Base-by-base conservation (phyloP, 2,329 filamentous ascomycete genomes). In the Monilinia fructigena region DNA sequence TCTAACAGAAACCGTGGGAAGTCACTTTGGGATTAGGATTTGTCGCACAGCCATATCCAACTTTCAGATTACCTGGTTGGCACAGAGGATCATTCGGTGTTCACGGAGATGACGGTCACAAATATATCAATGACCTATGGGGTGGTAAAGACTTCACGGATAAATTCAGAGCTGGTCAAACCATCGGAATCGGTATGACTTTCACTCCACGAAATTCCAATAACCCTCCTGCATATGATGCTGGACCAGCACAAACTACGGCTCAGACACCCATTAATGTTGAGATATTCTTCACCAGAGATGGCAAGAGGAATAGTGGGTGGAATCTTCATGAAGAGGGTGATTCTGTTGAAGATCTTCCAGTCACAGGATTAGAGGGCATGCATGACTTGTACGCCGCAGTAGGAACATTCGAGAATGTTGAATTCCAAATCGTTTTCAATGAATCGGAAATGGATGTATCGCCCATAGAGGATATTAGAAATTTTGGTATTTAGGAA, bases 21-120 rank as follows among this genome's bases (percentile, higher is more conserved):
- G 77, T 82, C 62, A 79, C 78, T 50, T 79, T 93, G 1, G 89
- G 87, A 0, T 75, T 94, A 12, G 91, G 91, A 12, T 92, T 87
- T 76, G 79, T 84, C 0, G 90, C 90, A 1, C 84, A 89, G 58
- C 91, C 91, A 10, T 94, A 93, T 74, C 91, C 91, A 8, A 82
- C 83, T 0, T 94, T 92, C 80, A 84, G 91, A 10, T 83, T 93
- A 68, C 91, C 91, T 0, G 91, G 91, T 2, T 94, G 91, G 91
- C 89, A 95, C 75, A 84, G 91, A 45, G 91, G 85, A 23, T 89
- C 86, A 69, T 74, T 93, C 18, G 91, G 82, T 1, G 86, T 94
- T n/a, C 91, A 94, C 75, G 87, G 89, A 56, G 91, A 94, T 76
- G 91, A 94, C 76, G 91, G 91, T 0, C 83, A 89, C 72, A 84